phyloP scores from a whole-genome alignment of 441 rosid species.

The Dalechampia spathulata region DNA sequence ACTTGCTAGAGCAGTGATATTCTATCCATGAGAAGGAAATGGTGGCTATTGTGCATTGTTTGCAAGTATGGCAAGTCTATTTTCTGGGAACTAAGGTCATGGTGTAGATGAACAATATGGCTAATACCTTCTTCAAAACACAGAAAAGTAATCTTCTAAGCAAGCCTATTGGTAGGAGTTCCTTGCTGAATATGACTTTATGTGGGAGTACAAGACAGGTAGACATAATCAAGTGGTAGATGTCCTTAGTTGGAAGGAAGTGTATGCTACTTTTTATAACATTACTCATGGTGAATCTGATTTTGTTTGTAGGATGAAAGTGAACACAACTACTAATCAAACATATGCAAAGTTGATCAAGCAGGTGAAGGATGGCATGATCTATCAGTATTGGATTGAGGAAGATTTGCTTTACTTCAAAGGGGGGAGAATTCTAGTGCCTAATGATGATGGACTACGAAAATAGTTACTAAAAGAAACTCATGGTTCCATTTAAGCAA shows the following conservation, averaged over 20 bases:
- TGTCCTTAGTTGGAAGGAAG: neutral
- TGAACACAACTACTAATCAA: accelerated
- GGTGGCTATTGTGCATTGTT: neutral
- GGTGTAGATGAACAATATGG: neutral
- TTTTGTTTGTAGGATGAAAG: neutral
- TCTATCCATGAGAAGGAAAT: neutral
- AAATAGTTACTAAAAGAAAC: neutral
- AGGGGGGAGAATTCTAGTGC: neutral
- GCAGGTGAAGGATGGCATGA: neutral
- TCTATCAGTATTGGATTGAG: too few species aligned
- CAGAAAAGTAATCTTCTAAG: neutral
- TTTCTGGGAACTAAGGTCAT: neutral
- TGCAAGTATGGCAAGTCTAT: neutral
- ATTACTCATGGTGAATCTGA: neutral
- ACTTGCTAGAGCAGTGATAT: neutral
- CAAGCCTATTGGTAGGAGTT: neutral
- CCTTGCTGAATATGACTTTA: neutral
- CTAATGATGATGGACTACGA: accelerated
- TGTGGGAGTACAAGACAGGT: neutral
- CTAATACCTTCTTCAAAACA: neutral
- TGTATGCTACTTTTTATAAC: neutral
- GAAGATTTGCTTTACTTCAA: too few species aligned
- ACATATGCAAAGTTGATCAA: neutral
- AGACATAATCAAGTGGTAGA: neutral
- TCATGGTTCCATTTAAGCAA: neutral